Base-by-base conservation (phyloP, 495 filamentous ascomycete species). In the Oleoguttula mirabilis region DNA sequence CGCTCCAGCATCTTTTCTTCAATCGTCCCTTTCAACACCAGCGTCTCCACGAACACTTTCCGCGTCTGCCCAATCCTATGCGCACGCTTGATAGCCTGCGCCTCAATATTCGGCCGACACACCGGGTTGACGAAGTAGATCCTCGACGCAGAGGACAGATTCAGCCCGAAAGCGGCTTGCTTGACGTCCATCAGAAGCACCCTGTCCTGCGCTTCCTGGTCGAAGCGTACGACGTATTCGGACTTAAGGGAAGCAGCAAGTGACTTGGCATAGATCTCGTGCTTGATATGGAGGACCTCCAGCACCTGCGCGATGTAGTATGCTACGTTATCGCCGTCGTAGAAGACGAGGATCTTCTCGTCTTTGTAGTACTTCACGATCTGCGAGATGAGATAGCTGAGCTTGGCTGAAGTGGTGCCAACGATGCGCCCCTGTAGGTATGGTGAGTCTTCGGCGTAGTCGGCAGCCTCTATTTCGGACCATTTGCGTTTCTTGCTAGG, bases 61-160 rank as follows among this genome's bases (percentile, higher is more conserved):
- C 71, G 73, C 8, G 73, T 75, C 56, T 94, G 88, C 2, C 85
- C 84, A 48, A 96, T 93, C 21, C 88, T 70, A 47, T 93, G 81
- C 0, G 84, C 85, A 52, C 88, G 80, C 50, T 88, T 93, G 49
- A 95, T 82, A 2, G 88, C 88, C 58, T 96, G 88, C 3, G 82
- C 85, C 54, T 94, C 84, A 6, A 94, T 72, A 45, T 82, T 79
- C 0, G 84, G 83, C 36, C 84, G 81, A 62, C 90, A 79, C 21
- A 90, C 81, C 0, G 88, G 88, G 43, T 84, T 92, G 46, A 94
- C 69, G 51, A 96, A 94, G 65, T 81, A 92, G n/a, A 95, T 79
- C 0, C 88, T 69, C 0, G 78, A 86, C 3, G 90, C 88, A 23
- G 74, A 73, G 16, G 75, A 73, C 54, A 95, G 75, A 51, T 94